Evolutionary conservation across 176 grass and related monocot species (phyloP), one percentile per base, ranked within the genome.

Genomic region (Alopecurus myosuroides): DNA sequence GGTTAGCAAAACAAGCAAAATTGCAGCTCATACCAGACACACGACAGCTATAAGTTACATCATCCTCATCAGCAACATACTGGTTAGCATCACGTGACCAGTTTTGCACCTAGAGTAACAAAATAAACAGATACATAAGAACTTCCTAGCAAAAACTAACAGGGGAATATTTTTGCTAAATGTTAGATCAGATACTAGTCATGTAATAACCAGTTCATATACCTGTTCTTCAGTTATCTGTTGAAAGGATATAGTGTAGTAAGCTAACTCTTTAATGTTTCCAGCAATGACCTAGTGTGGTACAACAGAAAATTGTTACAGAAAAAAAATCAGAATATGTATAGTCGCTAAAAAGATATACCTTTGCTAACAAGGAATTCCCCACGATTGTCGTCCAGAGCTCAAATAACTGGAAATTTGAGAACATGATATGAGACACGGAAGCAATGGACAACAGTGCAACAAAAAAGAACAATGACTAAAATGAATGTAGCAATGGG

Each of bases 171-270:
- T 51, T 77, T 50, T 70, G 4, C n/a, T 14, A 70, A 60, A 35
- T 23, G 13, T 10, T 76, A 7, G 36, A 75, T 60, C 22, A 75
- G 28, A 57, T 49, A 69, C 4, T 83, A 61, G 17, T 10, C 64
- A 72, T 28, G 49, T 70, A 42, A 35, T 29, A 48, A 42, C 72
- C 44, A 92, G 42, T 29, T 60, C 55, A 81, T 92, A 90, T 94
- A 98, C 96, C 88, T 98, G 96, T 80, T 94, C 96, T 84, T 93
- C 80, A 70, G 96, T 95, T 81, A 98, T 98, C 61, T 95, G 96
- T 77, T 94, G 87, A 87, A 94, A 98, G 36, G 80, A 91, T 79
- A 98, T 85, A 49, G 86, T 89, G 80, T 98, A 94, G 77, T 98
- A 98, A 22, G 89, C 77, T 79, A 98, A 75, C 77, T 98, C 93